Conservation (phyloP, 2,329 filamentous ascomycete genomes). For the Ceratocystiopsis sp. region DNA sequence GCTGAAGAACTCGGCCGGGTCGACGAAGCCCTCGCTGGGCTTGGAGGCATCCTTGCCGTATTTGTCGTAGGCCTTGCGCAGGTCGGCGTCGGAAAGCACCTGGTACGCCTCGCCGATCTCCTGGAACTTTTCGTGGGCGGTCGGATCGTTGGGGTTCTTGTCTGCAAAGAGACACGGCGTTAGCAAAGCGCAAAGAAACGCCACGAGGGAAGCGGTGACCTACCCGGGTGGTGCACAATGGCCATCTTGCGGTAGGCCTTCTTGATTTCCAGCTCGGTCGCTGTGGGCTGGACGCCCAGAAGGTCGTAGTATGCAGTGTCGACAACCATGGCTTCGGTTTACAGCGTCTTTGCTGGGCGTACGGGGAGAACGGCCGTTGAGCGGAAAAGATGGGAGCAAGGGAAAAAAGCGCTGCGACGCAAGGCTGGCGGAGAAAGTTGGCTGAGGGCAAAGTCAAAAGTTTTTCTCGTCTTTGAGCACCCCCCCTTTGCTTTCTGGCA, state of each 20-base stretch:
- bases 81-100: slow-evolving; percentile 72
- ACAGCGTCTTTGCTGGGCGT: no score
- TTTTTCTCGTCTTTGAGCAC: no score
- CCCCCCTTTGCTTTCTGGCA: no score
- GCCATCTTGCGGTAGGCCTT: slow-evolving; percentile 92
- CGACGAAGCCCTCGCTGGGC: slow-evolving; percentile 81
- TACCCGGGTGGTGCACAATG: slow-evolving; percentile 81
- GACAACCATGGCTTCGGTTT: slow-evolving; percentile 50
- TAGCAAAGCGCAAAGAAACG: no score
- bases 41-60: slow-evolving; percentile 90
- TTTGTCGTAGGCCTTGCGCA: slow-evolving; percentile 89
- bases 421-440: no score
- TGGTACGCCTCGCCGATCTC: slow-evolving; percentile 59
- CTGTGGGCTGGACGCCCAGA: slow-evolving; percentile 68
- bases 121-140: slow-evolving; percentile 88
- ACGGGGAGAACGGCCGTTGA: background rate
- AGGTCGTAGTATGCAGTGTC: slow-evolving; percentile 82
- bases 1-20: slow-evolving; percentile 93
- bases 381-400: background rate
- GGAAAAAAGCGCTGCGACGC: no score
- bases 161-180: slow-evolving; percentile 31
- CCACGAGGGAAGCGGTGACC: slow-evolving; percentile 7
- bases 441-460: no score
- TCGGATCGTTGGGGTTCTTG: slow-evolving; percentile 94
- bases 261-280: slow-evolving; percentile 85